phyloP scores from a whole-genome alignment of 768 basidiomycete genomes.

The Mycena rosella region DNA sequence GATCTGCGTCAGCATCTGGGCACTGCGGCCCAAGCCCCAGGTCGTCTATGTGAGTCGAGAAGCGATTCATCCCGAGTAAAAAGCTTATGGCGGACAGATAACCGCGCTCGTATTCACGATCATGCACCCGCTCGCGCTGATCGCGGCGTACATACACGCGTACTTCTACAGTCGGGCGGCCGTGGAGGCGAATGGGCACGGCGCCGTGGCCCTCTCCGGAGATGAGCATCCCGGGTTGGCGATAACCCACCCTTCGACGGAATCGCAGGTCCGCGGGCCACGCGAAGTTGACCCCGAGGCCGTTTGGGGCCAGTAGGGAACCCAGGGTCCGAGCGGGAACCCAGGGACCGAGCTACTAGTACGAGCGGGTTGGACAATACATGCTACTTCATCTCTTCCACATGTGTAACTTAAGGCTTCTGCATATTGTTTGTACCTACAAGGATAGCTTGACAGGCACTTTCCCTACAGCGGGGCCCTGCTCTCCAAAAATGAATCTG shows the following conservation, averaged over 20 bases:
- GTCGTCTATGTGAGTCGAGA: conserved; percentile 70
- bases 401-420: conserved; percentile 8
- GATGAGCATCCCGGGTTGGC: conserved; percentile 45
- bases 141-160: conserved; percentile 59
- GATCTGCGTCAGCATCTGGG: conserved; percentile 78
- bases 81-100: conserved; percentile 54
- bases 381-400: neutral
- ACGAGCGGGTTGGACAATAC: neutral
- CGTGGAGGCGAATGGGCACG: conserved; percentile 13
- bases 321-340: no score
- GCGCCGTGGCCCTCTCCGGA: conserved; percentile 40
- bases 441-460: conserved; percentile 22
- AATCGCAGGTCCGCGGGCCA: conserved; percentile 41
- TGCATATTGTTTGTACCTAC: neutral
- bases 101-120: conserved; percentile 73
- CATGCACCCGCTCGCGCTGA: conserved; percentile 72
- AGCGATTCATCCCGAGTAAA: neutral
- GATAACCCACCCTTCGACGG: conserved; percentile 30
- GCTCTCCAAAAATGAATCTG: conserved; percentile 57
- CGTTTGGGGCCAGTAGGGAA: conserved; percentile 46
- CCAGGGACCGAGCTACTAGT: neutral
- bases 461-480: conserved; percentile 10
- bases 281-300: conserved; percentile 59
- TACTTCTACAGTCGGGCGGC: conserved; percentile 39
- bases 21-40: conserved; percentile 69